Conservation (phyloP, 306 rosid genomes). For the Cajanus cajan region DNA sequence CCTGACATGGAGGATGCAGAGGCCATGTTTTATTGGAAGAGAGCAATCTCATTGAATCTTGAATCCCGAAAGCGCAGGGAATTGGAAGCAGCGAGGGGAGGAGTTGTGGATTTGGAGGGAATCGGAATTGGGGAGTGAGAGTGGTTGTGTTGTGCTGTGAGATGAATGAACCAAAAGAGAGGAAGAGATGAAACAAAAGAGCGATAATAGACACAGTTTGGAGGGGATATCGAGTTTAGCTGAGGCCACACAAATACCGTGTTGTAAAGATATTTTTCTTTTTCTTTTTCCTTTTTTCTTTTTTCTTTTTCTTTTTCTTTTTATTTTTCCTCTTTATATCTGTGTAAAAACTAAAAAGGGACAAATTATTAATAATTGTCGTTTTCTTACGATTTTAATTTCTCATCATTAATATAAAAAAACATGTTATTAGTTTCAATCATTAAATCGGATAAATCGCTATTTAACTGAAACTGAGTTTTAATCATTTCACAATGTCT, state of each 20-base stretch:
- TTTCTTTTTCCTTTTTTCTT: not conserved
- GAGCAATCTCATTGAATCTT: constrained; percentile 80
- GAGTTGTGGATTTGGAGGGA: not conserved
- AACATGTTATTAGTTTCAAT: too few relatives aligned
- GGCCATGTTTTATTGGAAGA: constrained; percentile 57
- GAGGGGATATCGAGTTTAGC: constrained; percentile 56
- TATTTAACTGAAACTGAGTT: too few relatives aligned
- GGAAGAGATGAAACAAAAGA: constrained; percentile 12
- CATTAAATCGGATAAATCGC: too few relatives aligned
- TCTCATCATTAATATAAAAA: too few relatives aligned
- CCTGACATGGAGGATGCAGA: constrained; percentile 95
- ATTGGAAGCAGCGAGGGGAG: constrained; percentile 3
- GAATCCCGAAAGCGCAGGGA: constrained; percentile 28
- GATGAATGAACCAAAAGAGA: not conserved
- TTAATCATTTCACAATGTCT: too few relatives aligned
- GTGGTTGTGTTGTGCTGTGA: constrained; percentile 38
- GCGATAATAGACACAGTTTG: constrained; percentile 47
- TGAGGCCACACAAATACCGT: constrained; percentile 89
- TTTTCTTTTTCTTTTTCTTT: not conserved
- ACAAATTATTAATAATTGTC: not conserved
- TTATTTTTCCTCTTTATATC: too few relatives aligned
- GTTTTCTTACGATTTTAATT: too few relatives aligned
- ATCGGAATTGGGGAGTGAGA: not conserved
- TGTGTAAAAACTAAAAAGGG: too few relatives aligned
- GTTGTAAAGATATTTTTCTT: constrained; percentile 39